phyloP scores from a whole-genome alignment of 441 rosid species.

The Metrosideros polymorpha region DNA sequence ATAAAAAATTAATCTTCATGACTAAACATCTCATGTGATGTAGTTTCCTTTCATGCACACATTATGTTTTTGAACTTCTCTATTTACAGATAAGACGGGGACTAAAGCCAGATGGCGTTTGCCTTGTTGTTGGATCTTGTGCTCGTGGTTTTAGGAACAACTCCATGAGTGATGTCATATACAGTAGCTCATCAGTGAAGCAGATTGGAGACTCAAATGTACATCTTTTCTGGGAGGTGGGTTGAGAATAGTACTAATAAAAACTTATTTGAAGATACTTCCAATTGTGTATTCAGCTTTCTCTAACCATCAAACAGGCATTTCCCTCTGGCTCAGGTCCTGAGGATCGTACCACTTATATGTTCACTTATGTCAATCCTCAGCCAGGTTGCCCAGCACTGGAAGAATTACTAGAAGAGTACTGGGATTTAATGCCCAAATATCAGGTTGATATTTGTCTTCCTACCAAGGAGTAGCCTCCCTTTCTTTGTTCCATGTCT shows the following conservation, averaged over 20 bases:
- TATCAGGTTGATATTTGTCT: conserved; percentile 54
- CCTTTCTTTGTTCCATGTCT: neutral
- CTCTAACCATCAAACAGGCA: conserved; percentile 45
- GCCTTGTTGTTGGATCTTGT: conserved; percentile 97
- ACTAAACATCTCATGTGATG: neutral
- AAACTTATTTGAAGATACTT: neutral
- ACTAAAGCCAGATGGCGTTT: conserved; percentile 87
- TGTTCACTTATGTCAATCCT: conserved; percentile 92
- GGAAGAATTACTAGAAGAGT: conserved; percentile 84
- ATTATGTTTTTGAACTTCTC: neutral
- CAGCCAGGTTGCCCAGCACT: conserved; percentile 68
- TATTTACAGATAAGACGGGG: conserved; percentile 64
- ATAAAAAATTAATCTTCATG: neutral
- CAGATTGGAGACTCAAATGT: conserved; percentile 58
- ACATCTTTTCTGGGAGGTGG: conserved; percentile 96
- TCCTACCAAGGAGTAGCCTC: neutral
- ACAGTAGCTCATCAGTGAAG: conserved; percentile 66
- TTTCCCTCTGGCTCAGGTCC: conserved; percentile 97
- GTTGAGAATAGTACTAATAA: neutral
- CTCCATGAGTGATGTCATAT: conserved; percentile 76
- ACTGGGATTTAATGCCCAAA: conserved; percentile 86
- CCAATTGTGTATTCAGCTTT: neutral
- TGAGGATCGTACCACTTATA: conserved; percentile 79
- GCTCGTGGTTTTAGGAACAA: conserved; percentile 78
- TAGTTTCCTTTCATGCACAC: neutral